Base-by-base conservation (phyloP, 805 yeast species). In the Ogataea salicorniae region DNA sequence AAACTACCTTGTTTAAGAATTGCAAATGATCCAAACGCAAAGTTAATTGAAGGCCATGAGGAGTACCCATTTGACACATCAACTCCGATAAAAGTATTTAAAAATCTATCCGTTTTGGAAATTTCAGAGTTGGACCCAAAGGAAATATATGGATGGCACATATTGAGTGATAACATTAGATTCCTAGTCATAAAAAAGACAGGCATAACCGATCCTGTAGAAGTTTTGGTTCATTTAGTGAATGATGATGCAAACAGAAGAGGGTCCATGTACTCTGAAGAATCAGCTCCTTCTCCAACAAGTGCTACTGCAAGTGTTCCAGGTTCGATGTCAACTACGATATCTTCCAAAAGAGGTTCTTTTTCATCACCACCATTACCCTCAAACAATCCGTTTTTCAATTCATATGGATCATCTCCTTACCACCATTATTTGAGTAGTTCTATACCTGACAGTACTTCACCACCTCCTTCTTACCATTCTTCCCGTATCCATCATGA, bases 21-120 rank as follows among this genome's bases (percentile, higher is more conserved):
- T 46, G 76, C 82, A 13, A 83, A 83, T 11, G 83, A 80, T 51
- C 71, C 79, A 6, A 79, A 79, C 51, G 76, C 83, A 16, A 75
- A 71, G 51, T 66, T 79, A 39, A 81, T 82, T 29, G 74, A 71
- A 43, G 81, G 82, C 2, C 83, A 80, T 60, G 86, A 82, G 56
- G 87, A 82, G 58, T 82, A 77, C 58, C 88, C 87, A 0, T 81
- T 83, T 60, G 88, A 83, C 57, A 80, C 87, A 4, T 75, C 84
- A 5, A 82, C 83, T 8, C 87, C 88, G 3, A 60, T 83, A n/a
- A 67, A 67, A 37, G 71, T 79, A 62, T 83, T 82, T 62, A 81
- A 80, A 51, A 83, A 80, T 57, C 64, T 82, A 42, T 78, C 81
- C 42, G 84, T 82, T 18, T 65, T 82, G 40, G 88, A 82, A 57